Evolutionary conservation across 2,329 filamentous ascomycete species (phyloP), one percentile per base, ranked within the genome.

Genomic region (Chaetomium olivaceum): DNA sequence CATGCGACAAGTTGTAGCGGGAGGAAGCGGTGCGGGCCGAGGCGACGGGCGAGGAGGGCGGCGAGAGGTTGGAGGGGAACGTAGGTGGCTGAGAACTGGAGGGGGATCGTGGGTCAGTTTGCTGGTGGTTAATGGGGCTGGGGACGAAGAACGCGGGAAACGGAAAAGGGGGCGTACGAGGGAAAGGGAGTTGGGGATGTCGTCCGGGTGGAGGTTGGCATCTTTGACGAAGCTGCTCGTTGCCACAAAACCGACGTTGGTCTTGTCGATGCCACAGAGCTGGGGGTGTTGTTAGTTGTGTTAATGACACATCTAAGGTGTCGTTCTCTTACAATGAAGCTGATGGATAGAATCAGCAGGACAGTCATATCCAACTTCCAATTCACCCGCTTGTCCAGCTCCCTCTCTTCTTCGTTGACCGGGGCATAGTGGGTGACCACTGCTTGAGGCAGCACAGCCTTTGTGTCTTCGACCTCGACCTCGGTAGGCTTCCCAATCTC

Each of bases 241-340:
- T 7, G 59, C 59, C 4, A 55, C 59, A 19, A 61, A 61, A 23
- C 59, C 59, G 21, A 61, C 50, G 33, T 61, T 61, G 50, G 59
- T 61, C 27, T 61, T 61, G 33, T 61, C 59, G 59, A 61, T 61
- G 50, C 59, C 59, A 50, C 59, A 61, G 50, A 61, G 50, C 59
- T 61, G 16, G n/a, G 27, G 19, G 4, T 48, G n/a, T 5, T 33
- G 27, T 56, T 14, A 56, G 52, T 21, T 21, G 33, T 5, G 31
- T 25, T 2, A 16, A 19, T 36, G 46, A 8, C 27, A 14, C 7
- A 36, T 1, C 27, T 3, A n/a, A 7, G 12, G 27, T n/a, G 14
- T 27, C 16, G 29, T 27, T 31, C n/a, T 11, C 50, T 54, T 43
- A 61, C 59, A 48, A 61, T 61, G 50, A 61, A 61, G 33, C 50